These are phyloP conservation scores for Fraxinus sp. DNA, from an alignment of 305 asterid species.

Conservation along the genomic window DNA sequence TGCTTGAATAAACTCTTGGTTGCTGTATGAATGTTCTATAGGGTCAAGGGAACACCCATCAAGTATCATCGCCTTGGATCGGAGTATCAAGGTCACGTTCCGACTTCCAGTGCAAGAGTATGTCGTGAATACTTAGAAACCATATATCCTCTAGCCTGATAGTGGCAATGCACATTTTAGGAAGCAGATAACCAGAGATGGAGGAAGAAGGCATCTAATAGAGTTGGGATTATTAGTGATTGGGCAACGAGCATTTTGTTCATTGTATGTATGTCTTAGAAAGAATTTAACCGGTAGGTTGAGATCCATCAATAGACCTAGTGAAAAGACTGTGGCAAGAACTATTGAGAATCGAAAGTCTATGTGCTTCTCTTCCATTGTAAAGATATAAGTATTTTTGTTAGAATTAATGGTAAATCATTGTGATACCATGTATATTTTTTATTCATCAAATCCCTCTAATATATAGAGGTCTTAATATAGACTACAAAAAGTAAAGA, in stretches of 20 bases:
- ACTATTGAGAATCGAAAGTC: neutral
- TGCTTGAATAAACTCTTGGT: neutral
- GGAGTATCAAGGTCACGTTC: neutral
- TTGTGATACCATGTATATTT: neutral
- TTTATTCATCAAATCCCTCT: neutral
- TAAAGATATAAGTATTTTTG: neutral
- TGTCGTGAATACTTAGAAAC: neutral
- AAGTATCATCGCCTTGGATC: neutral
- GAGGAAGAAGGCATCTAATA: neutral
- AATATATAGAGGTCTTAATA: neutral
- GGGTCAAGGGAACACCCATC: neutral
- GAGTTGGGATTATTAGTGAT: neutral
- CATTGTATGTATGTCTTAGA: neutral
- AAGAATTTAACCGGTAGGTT: neutral
- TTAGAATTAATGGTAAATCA: neutral
- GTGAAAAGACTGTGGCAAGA: neutral
- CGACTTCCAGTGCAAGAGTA: neutral
- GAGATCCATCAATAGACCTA: neutral
- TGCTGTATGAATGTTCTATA: neutral
- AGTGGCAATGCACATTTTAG: neutral
- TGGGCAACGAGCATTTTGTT: neutral
- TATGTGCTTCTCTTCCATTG: neutral
- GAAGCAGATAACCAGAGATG: neutral
- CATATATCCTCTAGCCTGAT: neutral
- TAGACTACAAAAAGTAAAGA: neutral